Conservation (phyloP, 192 early-diverging fungal species). For the Spizellomyces punctatus region DNA sequence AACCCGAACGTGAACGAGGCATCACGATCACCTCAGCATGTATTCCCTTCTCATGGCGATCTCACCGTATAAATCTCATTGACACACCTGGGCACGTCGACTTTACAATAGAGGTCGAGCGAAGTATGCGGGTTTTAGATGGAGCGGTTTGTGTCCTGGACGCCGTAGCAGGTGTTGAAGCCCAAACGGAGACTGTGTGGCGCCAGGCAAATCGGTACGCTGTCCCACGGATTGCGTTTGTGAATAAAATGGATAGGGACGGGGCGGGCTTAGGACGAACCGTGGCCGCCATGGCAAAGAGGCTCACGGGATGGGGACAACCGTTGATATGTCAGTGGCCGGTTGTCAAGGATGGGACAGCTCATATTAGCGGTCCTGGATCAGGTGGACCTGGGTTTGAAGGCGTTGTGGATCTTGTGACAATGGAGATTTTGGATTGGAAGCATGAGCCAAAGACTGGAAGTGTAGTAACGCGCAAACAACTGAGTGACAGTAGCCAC, state of each 20-base stretch:
- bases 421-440: conserved; percentile 72
- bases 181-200: conserved; percentile 97
- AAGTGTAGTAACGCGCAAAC: conserved; percentile 31
- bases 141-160: conserved; percentile 92
- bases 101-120: conserved; percentile 95
- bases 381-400: conserved; percentile 48
- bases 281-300: conserved; percentile 39
- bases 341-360: conserved; percentile 46
- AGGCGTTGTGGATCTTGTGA: conserved; percentile 74
- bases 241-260: conserved; percentile 96
- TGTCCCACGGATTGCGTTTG: conserved; percentile 82
- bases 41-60: conserved; percentile 74
- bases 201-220: conserved; percentile 71
- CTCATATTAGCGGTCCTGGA: conserved; percentile 23
- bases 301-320: conserved; percentile 49
- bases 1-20: conserved; percentile 85
- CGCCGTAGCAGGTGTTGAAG: conserved; percentile 94
- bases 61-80: conserved; percentile 84
- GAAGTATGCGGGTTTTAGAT: conserved; percentile 89
- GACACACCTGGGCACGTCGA: conserved; percentile 97
- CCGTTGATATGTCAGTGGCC: conserved; percentile 80
- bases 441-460: conserved; percentile 48
- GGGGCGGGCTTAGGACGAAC: conserved; percentile 71
- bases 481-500: conserved; percentile 3
- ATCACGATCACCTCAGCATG: conserved; percentile 95